Evolutionary conservation across 2,329 filamentous ascomycete genomes (phyloP).

Genomic region (Aureobasidium mangrovei): DNA sequence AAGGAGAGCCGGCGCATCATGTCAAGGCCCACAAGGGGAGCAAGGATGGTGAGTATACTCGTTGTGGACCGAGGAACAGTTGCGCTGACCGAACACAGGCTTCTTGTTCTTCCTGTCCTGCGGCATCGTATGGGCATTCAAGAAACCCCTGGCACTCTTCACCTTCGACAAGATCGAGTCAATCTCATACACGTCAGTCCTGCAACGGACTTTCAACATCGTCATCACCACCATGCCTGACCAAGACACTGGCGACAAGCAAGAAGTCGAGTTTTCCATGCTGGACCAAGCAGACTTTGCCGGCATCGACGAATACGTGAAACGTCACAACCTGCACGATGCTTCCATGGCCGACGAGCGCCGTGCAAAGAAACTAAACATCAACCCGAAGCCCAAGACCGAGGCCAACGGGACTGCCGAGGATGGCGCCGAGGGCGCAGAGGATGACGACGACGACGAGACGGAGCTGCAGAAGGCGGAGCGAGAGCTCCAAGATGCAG

Average conservation of each 20-base stretch:
- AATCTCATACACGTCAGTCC: conserved; percentile 54
- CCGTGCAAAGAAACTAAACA: conserved; percentile 51
- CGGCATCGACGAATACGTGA: conserved; percentile 55
- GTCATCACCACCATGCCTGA: conserved; percentile 38
- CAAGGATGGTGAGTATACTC: conserved; percentile 48
- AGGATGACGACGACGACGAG: conserved; percentile 28
- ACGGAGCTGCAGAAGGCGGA: conserved; percentile 31
- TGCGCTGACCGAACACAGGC: conserved; percentile 31
- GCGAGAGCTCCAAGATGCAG: conserved; percentile 27
- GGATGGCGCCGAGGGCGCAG: conserved; percentile 23
- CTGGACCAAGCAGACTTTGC: conserved; percentile 55
- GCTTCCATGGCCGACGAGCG: conserved; percentile 53
- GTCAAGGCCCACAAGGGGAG: conserved; percentile 56
- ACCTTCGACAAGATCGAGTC: conserved; percentile 50
- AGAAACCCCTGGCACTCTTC: conserved; percentile 56
- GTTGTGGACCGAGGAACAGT: no score
- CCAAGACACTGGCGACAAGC: conserved; percentile 27
- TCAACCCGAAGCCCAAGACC: conserved; percentile 31
- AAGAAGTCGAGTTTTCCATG: conserved; percentile 58
- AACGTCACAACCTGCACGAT: conserved; percentile 52
- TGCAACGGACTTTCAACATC: conserved; percentile 59
- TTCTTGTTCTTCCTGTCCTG: conserved; percentile 55
- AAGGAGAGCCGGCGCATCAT: conserved; percentile 54
- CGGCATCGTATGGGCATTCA: conserved; percentile 57
- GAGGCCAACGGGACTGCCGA: conserved; percentile 24